Percentiles rank a stretch among this genome's conserved stretches.
Evolutionary conservation across 2,329 filamentous ascomycete species (phyloP).

Genomic region (Diaporthe nobilis): DNA sequence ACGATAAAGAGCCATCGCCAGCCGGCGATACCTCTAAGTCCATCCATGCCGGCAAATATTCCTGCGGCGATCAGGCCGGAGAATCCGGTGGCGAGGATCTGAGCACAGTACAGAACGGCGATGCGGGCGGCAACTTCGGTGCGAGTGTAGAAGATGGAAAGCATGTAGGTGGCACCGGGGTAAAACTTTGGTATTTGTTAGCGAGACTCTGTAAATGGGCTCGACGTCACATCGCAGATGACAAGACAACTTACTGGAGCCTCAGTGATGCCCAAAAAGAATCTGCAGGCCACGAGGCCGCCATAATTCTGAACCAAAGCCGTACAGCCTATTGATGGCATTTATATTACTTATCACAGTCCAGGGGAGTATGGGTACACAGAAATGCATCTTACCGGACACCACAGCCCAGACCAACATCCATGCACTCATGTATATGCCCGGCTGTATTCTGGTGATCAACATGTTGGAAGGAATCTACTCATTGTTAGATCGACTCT

Average conservation of each 20-base stretch:
- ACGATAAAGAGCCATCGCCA: slow-evolving; percentile 56
- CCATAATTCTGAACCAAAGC: slow-evolving; percentile 57
- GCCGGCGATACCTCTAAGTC: slow-evolving; percentile 52
- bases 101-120: slow-evolving; percentile 71
- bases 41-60: slow-evolving; percentile 70
- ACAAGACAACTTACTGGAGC: slow-evolving; percentile 47
- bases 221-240: slow-evolving; percentile 40
- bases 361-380: not conserved
- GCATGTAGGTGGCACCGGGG: slow-evolving; percentile 63
- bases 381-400: not conserved
- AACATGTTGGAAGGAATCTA: slow-evolving; percentile 61
- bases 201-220: not conserved
- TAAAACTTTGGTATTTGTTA: slow-evolving; percentile 44
- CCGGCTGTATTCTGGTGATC: slow-evolving; percentile 55
- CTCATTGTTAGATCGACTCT: not conserved
- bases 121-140: slow-evolving; percentile 75
- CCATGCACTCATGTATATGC: slow-evolving; percentile 49
- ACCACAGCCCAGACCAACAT: slow-evolving; percentile 57
- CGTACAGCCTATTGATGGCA: slow-evolving; percentile 47
- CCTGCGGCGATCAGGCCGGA: slow-evolving; percentile 75
- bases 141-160: slow-evolving; percentile 75
- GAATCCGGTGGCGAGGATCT: slow-evolving; percentile 77
- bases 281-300: slow-evolving; percentile 58
- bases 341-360: not conserved
- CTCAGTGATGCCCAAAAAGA: slow-evolving; percentile 59